phyloP scores from a whole-genome alignment of 192 early-diverging fungal species.

The Linnemannia exigua region DNA sequence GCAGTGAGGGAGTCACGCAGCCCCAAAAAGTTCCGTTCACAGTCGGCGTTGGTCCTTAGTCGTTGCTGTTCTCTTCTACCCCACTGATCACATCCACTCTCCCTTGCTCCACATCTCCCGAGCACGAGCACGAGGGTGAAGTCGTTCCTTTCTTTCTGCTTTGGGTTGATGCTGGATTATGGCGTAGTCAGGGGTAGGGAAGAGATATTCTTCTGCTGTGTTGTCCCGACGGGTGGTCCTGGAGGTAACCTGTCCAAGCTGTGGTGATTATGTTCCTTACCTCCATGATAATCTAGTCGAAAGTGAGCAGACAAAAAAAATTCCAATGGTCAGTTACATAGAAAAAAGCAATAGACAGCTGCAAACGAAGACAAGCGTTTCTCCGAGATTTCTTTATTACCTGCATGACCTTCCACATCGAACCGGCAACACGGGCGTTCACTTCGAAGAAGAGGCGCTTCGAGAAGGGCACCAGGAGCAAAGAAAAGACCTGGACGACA shows the following conservation, averaged over 20 bases:
- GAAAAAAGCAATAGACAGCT: neutral
- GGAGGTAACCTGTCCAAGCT: neutral
- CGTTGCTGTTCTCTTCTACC: neutral
- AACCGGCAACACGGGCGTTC: constrained; percentile 62
- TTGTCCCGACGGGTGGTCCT: neutral
- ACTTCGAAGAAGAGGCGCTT: constrained; percentile 63
- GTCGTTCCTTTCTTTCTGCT: neutral
- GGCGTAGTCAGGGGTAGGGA: neutral
- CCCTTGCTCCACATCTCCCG: neutral
- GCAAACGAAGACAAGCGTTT: neutral
- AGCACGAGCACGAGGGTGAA: neutral
- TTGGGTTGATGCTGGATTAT: neutral
- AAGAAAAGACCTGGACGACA: constrained; percentile 63
- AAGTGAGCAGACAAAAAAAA: neutral
- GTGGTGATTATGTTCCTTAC: constrained; percentile 7
- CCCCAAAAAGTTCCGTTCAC: neutral
- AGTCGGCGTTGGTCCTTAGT: no score
- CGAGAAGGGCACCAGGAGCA: constrained; percentile 64
- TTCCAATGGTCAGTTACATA: no score
- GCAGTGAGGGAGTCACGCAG: neutral
- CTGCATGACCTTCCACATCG: constrained; percentile 71
- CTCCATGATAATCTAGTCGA: constrained; percentile 51
- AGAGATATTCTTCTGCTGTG: neutral
- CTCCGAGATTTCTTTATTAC: constrained; percentile 20
- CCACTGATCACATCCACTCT: neutral